Conservation (phyloP, 164 flowering plant genomes). For the Tetracentron sinense region DNA sequence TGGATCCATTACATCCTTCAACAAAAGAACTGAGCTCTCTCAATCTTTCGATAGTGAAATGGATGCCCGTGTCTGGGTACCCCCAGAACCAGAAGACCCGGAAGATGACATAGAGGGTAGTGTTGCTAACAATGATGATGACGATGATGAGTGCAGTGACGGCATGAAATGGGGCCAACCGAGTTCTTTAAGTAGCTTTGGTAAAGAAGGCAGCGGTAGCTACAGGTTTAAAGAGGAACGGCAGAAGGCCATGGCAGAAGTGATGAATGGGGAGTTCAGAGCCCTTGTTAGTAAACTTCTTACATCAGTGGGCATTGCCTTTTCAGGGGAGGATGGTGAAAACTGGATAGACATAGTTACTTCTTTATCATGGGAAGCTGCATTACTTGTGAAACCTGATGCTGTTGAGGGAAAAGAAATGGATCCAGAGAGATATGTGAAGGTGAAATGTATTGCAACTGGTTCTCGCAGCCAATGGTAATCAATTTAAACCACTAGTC, state of each 20-base stretch:
- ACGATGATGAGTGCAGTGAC: conserved; percentile 62
- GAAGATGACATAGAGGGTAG: conserved; percentile 59
- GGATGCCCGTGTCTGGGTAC: conserved; percentile 55
- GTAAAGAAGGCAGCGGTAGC: conserved; percentile 38
- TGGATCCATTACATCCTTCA: not conserved
- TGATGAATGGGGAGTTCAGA: conserved; percentile 62
- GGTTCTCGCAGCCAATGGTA: conserved; percentile 78
- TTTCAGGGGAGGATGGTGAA: conserved; percentile 36
- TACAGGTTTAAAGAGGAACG: conserved; percentile 51
- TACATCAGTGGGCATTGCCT: conserved; percentile 41
- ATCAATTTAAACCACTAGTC: not conserved
- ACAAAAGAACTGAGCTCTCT: conserved; percentile 23
- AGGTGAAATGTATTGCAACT: conserved; percentile 88
- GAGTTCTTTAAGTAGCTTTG: conserved; percentile 39
- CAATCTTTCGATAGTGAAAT: conserved; percentile 29
- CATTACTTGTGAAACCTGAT: conserved; percentile 66
- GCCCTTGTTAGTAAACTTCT: conserved; percentile 57
- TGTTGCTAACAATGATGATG: conserved; percentile 58
- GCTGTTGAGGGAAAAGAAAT: conserved; percentile 52
- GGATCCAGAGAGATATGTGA: conserved; percentile 73
- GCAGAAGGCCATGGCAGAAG: conserved; percentile 50
- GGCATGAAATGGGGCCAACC: conserved; percentile 61
- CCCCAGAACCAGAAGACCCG: conserved; percentile 75
- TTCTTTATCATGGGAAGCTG: conserved; percentile 90
- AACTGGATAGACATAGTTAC: conserved; percentile 80